phyloP scores from a whole-genome alignment of 2,329 filamentous ascomycete genomes.

The Pseudocercospora fuligena region DNA sequence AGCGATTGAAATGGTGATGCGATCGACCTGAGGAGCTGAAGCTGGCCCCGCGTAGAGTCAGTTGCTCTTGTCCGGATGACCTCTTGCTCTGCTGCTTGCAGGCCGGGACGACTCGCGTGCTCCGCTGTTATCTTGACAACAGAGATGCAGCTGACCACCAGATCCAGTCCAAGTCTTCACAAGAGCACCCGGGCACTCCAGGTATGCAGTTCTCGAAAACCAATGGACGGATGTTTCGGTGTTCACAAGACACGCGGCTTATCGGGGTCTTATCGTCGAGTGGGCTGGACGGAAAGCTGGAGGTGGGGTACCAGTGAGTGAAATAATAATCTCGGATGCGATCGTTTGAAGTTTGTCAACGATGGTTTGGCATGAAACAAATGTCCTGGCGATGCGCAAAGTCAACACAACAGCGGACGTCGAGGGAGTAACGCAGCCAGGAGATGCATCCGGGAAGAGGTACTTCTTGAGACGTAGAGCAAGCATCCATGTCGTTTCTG shows the following conservation, averaged over 20 bases:
- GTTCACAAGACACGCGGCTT: conserved; percentile 8
- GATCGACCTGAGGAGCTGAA: not conserved
- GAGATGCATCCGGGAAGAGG: not conserved
- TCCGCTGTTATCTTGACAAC: not conserved
- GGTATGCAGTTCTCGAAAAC: not conserved
- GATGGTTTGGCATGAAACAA: conserved; percentile 5
- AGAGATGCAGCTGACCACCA: conserved; percentile 6
- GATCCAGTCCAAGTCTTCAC: not conserved
- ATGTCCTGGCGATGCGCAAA: not conserved
- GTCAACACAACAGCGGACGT: not conserved
- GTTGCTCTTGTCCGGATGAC: conserved; percentile 11
- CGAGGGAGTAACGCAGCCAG: conserved; percentile 1
- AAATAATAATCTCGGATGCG: no score
- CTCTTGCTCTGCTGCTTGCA: not conserved
- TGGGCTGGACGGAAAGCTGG: not conserved
- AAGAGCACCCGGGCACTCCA: not conserved
- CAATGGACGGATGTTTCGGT: not conserved
- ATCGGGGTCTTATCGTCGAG: conserved; percentile 6
- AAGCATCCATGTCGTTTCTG: not conserved
- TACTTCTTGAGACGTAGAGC: conserved; percentile 1
- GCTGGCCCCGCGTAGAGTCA: conserved; percentile 9
- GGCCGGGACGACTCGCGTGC: not conserved
- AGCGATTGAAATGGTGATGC: conserved; percentile 1
- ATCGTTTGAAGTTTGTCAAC: not conserved
- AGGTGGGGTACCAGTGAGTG: not conserved